Conservation (phyloP, 805 yeast genomes). For the Komagataella pastoris region DNA sequence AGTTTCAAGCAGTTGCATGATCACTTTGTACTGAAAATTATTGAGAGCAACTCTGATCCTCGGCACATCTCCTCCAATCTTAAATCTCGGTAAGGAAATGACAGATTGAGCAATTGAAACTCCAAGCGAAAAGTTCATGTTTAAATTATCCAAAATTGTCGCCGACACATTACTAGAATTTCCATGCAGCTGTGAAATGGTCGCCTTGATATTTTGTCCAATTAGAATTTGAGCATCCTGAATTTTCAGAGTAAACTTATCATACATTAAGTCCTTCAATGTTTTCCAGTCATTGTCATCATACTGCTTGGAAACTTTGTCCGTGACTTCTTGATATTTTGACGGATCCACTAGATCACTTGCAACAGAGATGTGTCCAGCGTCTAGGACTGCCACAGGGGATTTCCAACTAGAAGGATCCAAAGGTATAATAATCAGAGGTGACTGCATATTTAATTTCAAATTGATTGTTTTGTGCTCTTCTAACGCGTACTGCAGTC, state of each 20-base stretch:
- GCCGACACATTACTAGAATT: slow-evolving; percentile 30
- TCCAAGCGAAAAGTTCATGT: slow-evolving; percentile 63
- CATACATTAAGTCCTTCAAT: slow-evolving; percentile 75
- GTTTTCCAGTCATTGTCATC: slow-evolving; percentile 61
- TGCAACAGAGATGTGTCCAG: slow-evolving; percentile 80
- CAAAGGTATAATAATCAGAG: slow-evolving; percentile 75
- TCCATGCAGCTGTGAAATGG: slow-evolving; percentile 58
- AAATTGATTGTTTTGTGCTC: slow-evolving; percentile 87
- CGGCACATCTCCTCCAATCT: slow-evolving; percentile 69
- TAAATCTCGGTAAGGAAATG: slow-evolving; percentile 54
- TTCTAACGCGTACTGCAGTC: slow-evolving; percentile 84
- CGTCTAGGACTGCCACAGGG: slow-evolving; percentile 86
- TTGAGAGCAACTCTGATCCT: slow-evolving; percentile 56
- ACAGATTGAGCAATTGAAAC: slow-evolving; percentile 45
- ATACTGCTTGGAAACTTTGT: slow-evolving; percentile 40
- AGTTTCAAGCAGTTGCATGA: slow-evolving; percentile 64
- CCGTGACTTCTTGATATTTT: slow-evolving; percentile 54
- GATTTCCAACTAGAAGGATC: slow-evolving; percentile 70
- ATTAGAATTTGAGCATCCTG: slow-evolving; percentile 82
- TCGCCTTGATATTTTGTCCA: slow-evolving; percentile 69
- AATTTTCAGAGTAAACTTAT: slow-evolving; percentile 61
- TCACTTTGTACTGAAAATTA: slow-evolving; percentile 81
- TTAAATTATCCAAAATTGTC: slow-evolving; percentile 62
- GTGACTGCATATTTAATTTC: slow-evolving; percentile 86
- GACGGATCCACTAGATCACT: slow-evolving; percentile 71